Evolutionary conservation across 2,329 filamentous ascomycete species (phyloP), one percentile per base, ranked within the genome.

Genomic region (Akanthomyces dipterigenus): DNA sequence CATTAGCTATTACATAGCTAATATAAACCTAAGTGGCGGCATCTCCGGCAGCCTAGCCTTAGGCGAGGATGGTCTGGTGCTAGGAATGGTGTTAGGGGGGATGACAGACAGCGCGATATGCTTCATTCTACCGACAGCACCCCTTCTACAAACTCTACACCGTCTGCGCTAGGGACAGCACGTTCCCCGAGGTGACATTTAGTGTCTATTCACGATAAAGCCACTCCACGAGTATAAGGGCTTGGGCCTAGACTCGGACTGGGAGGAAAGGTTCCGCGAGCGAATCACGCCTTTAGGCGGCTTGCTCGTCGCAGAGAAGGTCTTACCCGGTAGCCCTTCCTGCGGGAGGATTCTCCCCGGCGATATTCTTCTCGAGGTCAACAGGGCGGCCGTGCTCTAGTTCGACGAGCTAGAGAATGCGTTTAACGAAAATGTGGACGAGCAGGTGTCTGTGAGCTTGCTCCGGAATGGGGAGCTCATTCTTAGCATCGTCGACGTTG

Each of bases 1-100:
- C 73, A 88, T 84, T 51, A 88, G 96, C 73, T 99, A 99, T 79
- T 98, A 98, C 69, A 95, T 99, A 78, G 95, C 95, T 65, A 96
- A 95, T 16, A 95, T 95, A 3, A 93, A 95, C 4, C 95, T 95
- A 2, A 98, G 92, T 73, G 95, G 95, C 66, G 95, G 95, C 66
- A 96, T 91, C 78, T 98, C 95, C 18, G 95, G 95, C 65, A 96
- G 90, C 86, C 95, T 95, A 0, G 95, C 99, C 1, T 92, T 99
- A 64, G 96, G 97, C 75, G 89, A 96, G 63, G 91, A 96, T 74
- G 95, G 7, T 93, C 98, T 72, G 88, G 95, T 62, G 93, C 95
- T 0, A 76, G 93, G 48, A 86, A 95, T 65, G 93, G 95, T 1
- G 18, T 49, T 24, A 2, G 46, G 46, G 3, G 6, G 8, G 20